These are phyloP conservation scores for Knufia petricola DNA, from an alignment of 2,329 filamentous ascomycete genomes.

Conservation along the genomic window DNA sequence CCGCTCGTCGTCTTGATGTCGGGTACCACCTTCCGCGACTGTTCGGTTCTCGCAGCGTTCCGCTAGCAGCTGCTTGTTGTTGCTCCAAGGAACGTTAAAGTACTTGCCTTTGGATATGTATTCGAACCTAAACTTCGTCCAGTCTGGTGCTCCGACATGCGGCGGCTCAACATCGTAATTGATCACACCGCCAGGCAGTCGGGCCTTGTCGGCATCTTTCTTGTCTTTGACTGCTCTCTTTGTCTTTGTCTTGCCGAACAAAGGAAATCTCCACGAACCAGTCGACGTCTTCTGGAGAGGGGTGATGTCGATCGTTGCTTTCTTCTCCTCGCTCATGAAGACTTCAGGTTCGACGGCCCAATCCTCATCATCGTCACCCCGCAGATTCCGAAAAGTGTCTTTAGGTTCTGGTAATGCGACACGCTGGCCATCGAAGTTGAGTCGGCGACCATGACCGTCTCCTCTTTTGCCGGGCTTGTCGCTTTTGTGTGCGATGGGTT, in stretches of 20 bases:
- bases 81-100: not conserved
- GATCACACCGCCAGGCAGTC: not conserved
- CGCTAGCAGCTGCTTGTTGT: not conserved
- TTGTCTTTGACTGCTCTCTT: not conserved
- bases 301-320: not conserved
- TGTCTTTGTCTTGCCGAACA: not conserved
- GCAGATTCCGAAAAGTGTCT: not conserved
- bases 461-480: not conserved
- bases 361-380: not conserved
- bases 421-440: not conserved
- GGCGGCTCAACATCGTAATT: constrained; percentile 2
- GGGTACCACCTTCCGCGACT: not conserved
- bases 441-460: not conserved
- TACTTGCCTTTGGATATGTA: not conserved
- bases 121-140: constrained; percentile 3
- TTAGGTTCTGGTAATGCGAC: not conserved
- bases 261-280: not conserved
- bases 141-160: not conserved
- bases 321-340: not conserved
- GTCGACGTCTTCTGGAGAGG: not conserved
- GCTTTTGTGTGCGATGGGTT: not conserved
- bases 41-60: not conserved
- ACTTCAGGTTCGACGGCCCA: not conserved
- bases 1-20: not conserved
- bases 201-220: not conserved